Base-by-base conservation (phyloP, 805 yeast species). In the Yueomyces sp. region DNA sequence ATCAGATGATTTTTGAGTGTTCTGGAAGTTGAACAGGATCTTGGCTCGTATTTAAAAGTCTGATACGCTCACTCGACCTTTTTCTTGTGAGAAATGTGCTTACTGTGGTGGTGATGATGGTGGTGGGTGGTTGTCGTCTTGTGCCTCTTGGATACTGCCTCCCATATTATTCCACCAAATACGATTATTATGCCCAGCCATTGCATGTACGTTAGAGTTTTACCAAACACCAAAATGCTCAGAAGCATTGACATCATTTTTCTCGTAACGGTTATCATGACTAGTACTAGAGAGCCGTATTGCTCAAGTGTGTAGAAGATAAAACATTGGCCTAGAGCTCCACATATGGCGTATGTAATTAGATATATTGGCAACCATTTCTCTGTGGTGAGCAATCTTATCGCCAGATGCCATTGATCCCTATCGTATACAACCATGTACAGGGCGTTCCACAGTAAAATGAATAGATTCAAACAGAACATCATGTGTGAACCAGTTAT, bases 161-260 rank as follows among this genome's bases (percentile, higher is more conserved):
- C 99, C 53, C 77, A 73, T 0, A 81, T 79, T 44, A 92, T 83
- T 0, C 96, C 96, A 3, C 77, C 75, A 64, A 90, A 88, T 2
- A 92, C 99, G 45, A 84, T 63, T 1, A 60, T 42, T 4, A 92
- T 78, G 0, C 97, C 97, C 0, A 65, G 36, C 87, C 95, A 83
- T 64, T 92, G 97, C 6, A 67, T 62, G 3, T 44, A 5, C 32
- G 65, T 68, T 50, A 92, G 71, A 4, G 60, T 57, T 58, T 92
- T 96, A n/a, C 92, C 90, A 63, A 86, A 90, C 49, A 90, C 65
- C 3, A 85, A 60, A 42, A 92, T 96, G 54, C 95, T 83, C 43
- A 90, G 63, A 33, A 87, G 71, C 97, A 92, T 90, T 37, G 96
- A 86, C 41, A 87, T 68, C 96, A 92, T 90, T 57, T 92, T 92